Evolutionary conservation across 805 yeast species (phyloP), one percentile per base, ranked within the genome.

Genomic region (Pichia occidentalis): DNA sequence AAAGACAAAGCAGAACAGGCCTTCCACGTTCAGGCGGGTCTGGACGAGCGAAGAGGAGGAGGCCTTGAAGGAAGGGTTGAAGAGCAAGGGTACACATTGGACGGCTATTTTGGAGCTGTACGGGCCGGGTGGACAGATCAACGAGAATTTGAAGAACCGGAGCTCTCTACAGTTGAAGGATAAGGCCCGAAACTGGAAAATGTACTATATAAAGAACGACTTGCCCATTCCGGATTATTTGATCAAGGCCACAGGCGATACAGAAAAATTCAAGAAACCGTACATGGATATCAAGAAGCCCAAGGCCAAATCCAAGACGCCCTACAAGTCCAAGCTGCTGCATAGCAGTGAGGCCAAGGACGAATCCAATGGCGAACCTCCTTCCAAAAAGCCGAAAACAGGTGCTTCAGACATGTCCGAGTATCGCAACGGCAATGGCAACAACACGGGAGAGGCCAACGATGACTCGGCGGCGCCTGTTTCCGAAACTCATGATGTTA

Each of bases 141-240:
- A 80, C 28, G 97, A 92, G 56, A 75, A 79, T 1, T 68, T 92
- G 49, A 90, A 86, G 59, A 84, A 86, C 56, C 69, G 98, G 55
- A 80, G 83, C 4, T 95, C 87, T 52, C 85, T 90, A 13, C 98
- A 92, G 56, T 68, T 92, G 42, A 92, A 92, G 59, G 98, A 92
- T 57, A 92, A 92, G 57, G 97, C 97, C 0, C 72, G 98, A 48
- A 92, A 92, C 56, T 83, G 96, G 86, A 92, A 92, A 57, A 73
- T 88, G 74, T 79, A 80, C 47, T 86, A 81, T 56, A 63, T 87
- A 42, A 84, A 86, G 52, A 72, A 78, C 36, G 84, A 83, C 1
- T 59, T 77, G 25, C 81, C 83, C 8, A 74, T 90, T 3, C 98
- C 98, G 0, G 77, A 71, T 3, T 88, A 85, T 52, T 63, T 92